Base-by-base conservation (phyloP, 495 filamentous ascomycete species). In the Elaphomyces granulatus region DNA sequence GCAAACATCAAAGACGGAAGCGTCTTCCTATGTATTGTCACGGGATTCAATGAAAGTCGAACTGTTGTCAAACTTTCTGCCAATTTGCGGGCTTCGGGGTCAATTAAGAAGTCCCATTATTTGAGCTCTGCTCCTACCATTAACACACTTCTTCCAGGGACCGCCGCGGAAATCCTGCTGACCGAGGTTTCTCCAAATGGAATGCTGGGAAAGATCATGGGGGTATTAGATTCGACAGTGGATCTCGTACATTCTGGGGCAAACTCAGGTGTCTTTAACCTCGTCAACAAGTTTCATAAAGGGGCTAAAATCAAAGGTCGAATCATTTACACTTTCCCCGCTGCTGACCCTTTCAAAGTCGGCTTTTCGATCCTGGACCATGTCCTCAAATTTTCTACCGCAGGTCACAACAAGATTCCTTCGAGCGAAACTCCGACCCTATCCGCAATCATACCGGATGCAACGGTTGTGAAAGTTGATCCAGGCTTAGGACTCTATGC, bases 141-240 rank as follows among this genome's bases (percentile, higher is more conserved):
- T 52, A 78, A 83, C 55, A 71, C 80, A n/a, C 92, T 87, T 58
- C 67, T 94, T 7, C 90, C 90, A 2, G 90, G 90, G 36, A 84
- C 83, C 35, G 80, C 81, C 14, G 84, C 90, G 21, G 84, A 95
- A 45, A 69, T 94, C 32, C 66, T 95, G 38, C 64, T 96, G 18
- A 78, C 81, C 1, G 83, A 93, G 17, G 68, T 83, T 20, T 58
- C 65, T 3, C 31, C 65, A 1, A 64, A 54, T 19, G 77, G 75
- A n/a, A 54, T 80, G 45, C 71, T 72, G 20, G 90, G 90, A 41
- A 94, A 94, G 54, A 71, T 95, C 20, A 92, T 95, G 81, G 90
- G 90, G 6, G 72, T 82, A 58, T 56, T 98, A 38, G 81, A 94
- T 60, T 78, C 81, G 8, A 94, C 86, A 9, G 83, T 85, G 4